These are phyloP conservation scores for Cylindrodendrum hubeiense DNA, from an alignment of 2,329 filamentous ascomycete species.

Conservation along the genomic window DNA sequence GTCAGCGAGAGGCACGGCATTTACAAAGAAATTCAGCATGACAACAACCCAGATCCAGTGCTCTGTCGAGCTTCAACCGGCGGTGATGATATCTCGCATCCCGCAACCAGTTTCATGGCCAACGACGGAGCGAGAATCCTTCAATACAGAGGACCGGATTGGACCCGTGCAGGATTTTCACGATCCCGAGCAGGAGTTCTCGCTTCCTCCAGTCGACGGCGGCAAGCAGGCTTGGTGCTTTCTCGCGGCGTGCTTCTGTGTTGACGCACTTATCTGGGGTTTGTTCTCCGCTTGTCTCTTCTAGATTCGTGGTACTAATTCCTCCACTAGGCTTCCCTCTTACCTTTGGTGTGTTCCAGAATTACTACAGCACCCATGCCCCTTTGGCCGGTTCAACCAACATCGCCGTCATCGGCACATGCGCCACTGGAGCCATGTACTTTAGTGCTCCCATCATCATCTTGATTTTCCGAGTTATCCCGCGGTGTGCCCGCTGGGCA, in stretches of 20 bases:
- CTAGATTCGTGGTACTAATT: not conserved
- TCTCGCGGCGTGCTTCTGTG: slow-evolving; percentile 39
- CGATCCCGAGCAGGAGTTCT: slow-evolving; percentile 25
- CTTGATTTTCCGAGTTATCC: slow-evolving; percentile 55
- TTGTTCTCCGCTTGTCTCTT: not conserved
- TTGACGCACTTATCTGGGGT: slow-evolving; percentile 39
- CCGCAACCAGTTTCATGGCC: not conserved
- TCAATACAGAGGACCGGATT: not conserved
- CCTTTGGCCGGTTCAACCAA: slow-evolving; percentile 64
- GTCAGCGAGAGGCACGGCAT: not conserved
- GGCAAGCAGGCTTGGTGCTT: slow-evolving; percentile 53
- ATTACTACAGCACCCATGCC: slow-evolving; percentile 70
- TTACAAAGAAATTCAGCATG: not conserved
- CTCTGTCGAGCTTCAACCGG: not conserved
- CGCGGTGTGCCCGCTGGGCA: slow-evolving; percentile 51
- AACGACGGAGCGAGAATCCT: not conserved
- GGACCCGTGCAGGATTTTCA: not conserved
- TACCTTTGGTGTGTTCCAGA: slow-evolving; percentile 75
- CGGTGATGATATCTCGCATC: not conserved
- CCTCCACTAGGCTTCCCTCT: slow-evolving; percentile 67
- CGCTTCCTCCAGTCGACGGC: slow-evolving; percentile 50
- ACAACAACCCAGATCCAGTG: not conserved
- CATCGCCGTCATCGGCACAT: slow-evolving; percentile 72
- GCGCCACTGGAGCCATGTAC: slow-evolving; percentile 61
- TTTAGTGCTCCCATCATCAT: slow-evolving; percentile 60